A percentile compares a stretch with the other conserved stretches of the same genome.
Conservation (phyloP, 306 rosid species). For the Lablab purpureus region DNA sequence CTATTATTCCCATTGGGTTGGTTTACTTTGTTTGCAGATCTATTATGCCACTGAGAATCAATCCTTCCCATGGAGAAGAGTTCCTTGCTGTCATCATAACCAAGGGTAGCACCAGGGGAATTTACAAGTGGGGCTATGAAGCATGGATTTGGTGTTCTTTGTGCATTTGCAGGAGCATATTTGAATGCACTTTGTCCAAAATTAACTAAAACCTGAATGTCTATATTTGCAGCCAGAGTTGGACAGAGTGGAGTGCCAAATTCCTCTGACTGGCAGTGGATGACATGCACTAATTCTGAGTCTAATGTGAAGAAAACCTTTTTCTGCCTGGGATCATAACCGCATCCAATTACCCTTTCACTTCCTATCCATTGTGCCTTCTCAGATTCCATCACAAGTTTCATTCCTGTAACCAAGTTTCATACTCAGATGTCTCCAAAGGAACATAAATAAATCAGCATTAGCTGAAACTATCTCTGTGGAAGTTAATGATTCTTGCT, state of each 20-base stretch:
- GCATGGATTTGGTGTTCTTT: slow-evolving; percentile 94
- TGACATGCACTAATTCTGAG: slow-evolving; percentile 76
- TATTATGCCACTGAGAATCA: slow-evolving; percentile 75
- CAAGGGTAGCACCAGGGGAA: slow-evolving; percentile 52
- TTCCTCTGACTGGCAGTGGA: slow-evolving; percentile 79
- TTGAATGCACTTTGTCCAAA: slow-evolving; percentile 85
- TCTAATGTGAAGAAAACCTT: slow-evolving; percentile 88
- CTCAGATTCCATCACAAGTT: slow-evolving; percentile 68
- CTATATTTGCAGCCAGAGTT: slow-evolving; percentile 68
- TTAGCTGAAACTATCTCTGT: not conserved
- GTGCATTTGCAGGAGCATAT: slow-evolving; percentile 79
- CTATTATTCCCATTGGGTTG: slow-evolving; percentile 32
- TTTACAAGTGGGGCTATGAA: slow-evolving; percentile 65
- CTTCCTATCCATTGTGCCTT: slow-evolving; percentile 73
- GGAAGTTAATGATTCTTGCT: not conserved
- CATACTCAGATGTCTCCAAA: not conserved
- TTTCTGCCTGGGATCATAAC: slow-evolving; percentile 83
- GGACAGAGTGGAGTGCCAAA: slow-evolving; percentile 76
- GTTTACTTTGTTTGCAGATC: slow-evolving; percentile 51
- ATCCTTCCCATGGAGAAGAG: slow-evolving; percentile 93
- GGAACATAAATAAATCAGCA: not conserved
- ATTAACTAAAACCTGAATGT: slow-evolving; percentile 69
- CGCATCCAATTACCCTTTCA: slow-evolving; percentile 85
- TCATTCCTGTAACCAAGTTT: slow-evolving; percentile 65
- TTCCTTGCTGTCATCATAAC: slow-evolving; percentile 87